A percentile compares a stretch with the other conserved stretches of the same genome.
Conservation (phyloP, 2,329 filamentous ascomycete genomes). For the Apiospora pterosperma region DNA sequence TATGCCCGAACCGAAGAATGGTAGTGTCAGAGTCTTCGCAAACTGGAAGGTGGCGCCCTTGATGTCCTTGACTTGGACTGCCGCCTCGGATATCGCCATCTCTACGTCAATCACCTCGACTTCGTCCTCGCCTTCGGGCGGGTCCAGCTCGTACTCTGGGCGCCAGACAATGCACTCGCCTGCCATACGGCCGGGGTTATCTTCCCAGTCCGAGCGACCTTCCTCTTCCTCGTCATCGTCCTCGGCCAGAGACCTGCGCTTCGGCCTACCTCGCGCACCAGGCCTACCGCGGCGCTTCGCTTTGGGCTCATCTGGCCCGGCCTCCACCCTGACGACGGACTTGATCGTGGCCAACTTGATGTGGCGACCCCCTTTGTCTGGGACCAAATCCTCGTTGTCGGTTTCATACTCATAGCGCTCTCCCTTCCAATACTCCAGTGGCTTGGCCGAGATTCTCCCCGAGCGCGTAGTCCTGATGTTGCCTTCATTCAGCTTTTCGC, state of each 20-base stretch:
- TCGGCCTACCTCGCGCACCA: constrained; percentile 15
- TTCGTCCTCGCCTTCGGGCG: constrained; percentile 52
- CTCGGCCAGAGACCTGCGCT: neutral
- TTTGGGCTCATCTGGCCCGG: constrained; percentile 27
- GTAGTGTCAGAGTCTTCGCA: constrained; percentile 78
- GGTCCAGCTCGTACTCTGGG: constrained; percentile 49
- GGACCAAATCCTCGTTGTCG: constrained; percentile 46
- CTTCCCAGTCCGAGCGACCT: constrained; percentile 68
- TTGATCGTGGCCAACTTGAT: constrained; percentile 70
- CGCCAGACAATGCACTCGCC: constrained; percentile 66
- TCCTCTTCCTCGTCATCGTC: constrained; percentile 32
- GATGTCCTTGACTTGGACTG: constrained; percentile 56
- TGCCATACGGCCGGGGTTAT: constrained; percentile 58
- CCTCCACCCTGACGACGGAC: constrained; percentile 71
- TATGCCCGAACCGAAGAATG: constrained; percentile 86
- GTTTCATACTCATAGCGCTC: constrained; percentile 71
- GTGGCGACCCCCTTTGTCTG: constrained; percentile 36
- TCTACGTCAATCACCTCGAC: constrained; percentile 52
- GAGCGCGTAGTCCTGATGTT: constrained; percentile 63
- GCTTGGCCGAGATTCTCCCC: constrained; percentile 73
- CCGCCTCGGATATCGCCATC: constrained; percentile 52
- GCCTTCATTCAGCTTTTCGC: constrained; percentile 48
- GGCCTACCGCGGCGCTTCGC: constrained; percentile 17
- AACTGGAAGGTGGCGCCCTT: constrained; percentile 75
- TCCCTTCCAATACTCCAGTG: constrained; percentile 82